These are phyloP conservation scores for Tuber melanosporum DNA, from an alignment of 495 filamentous ascomycete species.

Conservation along the genomic window DNA sequence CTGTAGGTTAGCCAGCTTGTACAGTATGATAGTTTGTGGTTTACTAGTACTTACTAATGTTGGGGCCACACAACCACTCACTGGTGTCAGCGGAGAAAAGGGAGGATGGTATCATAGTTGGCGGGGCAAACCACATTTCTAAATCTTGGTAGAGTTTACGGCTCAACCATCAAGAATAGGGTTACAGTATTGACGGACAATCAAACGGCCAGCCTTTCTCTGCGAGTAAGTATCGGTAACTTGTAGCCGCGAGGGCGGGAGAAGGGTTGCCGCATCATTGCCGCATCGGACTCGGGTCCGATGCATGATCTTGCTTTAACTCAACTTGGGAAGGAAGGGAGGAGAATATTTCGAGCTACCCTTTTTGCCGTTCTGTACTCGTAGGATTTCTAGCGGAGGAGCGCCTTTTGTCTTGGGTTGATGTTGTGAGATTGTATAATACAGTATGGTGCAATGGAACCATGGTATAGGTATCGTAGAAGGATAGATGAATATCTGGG, in stretches of 20 bases:
- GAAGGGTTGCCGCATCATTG: slow-evolving; percentile 1
- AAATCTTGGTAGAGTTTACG: not conserved
- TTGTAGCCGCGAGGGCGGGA: not conserved
- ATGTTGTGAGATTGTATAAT: not conserved
- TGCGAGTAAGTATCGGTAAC: not conserved
- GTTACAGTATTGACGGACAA: not conserved
- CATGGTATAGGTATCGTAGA: not conserved
- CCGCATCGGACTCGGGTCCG: not conserved
- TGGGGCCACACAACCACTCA: not conserved
- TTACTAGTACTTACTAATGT: not conserved
- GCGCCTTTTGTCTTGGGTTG: not conserved
- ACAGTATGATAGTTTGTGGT: too few species aligned
- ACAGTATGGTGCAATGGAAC: not conserved
- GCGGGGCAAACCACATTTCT: not conserved
- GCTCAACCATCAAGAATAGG: not conserved
- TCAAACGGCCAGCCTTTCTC: not conserved
- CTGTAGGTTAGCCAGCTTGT: not conserved
- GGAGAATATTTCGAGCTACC: not conserved
- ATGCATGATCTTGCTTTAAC: not conserved
- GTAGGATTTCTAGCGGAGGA: not conserved
- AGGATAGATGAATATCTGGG: not conserved
- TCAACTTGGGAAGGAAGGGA: not conserved
- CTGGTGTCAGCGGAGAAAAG: not conserved
- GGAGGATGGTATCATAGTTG: not conserved
- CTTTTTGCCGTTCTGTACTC: not conserved